Percentiles rank a stretch among this genome's conserved stretches.
Conservation (phyloP, 495 filamentous ascomycete species). For the Penicillium steckii region DNA sequence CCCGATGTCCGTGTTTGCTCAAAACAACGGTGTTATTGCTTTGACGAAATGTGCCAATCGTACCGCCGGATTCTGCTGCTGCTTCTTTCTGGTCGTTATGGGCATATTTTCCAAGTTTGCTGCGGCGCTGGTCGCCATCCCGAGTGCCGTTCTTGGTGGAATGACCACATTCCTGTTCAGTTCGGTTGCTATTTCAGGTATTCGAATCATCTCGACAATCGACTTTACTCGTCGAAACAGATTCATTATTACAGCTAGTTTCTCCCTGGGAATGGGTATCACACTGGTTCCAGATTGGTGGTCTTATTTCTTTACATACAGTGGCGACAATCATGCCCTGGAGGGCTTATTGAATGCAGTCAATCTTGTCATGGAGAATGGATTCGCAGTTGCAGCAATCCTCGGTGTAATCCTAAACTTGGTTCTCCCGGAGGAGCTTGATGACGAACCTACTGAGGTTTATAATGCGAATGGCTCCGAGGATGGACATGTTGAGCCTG, state of each 20-base stretch:
- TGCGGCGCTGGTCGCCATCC: conserved; percentile 82
- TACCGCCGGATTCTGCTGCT: conserved; percentile 73
- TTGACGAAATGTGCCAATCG: conserved; percentile 88
- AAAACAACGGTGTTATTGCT: conserved; percentile 93
- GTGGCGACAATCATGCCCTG: conserved; percentile 66
- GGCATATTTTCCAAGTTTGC: conserved; percentile 92
- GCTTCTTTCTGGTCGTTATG: conserved; percentile 84
- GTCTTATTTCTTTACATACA: conserved; percentile 70
- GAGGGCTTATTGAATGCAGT: conserved; percentile 83
- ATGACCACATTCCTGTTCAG: conserved; percentile 94
- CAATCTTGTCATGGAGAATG: conserved; percentile 74
- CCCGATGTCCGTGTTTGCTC: conserved; percentile 76
- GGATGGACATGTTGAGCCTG: conserved; percentile 9
- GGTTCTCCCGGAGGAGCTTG: conserved; percentile 68
- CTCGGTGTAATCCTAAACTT: conserved; percentile 73
- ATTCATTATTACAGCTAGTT: conserved; percentile 79
- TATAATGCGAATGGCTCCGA: conserved; percentile 19
- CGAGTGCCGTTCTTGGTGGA: conserved; percentile 76
- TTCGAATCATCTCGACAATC: conserved; percentile 76
- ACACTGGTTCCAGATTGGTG: conserved; percentile 82
- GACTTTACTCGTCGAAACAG: conserved; percentile 83
- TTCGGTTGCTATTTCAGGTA: conserved; percentile 80
- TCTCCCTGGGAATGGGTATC: conserved; percentile 76
- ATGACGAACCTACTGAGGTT: conserved; percentile 47
- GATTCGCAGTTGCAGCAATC: conserved; percentile 63